phyloP scores from a whole-genome alignment of 2,329 filamentous ascomycete genomes.

The Cladosporium oxysporum region DNA sequence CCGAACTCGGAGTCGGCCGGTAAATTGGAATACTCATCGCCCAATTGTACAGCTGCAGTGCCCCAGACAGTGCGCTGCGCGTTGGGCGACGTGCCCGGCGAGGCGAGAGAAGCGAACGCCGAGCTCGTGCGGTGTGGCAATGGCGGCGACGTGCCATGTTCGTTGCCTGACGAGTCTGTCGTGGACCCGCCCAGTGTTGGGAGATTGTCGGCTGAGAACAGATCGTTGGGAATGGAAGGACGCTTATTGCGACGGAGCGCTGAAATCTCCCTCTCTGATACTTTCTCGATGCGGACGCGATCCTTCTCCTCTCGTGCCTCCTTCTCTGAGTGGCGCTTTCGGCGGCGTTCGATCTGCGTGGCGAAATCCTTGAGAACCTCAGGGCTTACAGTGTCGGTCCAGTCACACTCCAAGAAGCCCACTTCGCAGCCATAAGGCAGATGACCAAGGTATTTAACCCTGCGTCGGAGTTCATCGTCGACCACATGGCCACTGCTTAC shows the following conservation, averaged over 20 bases:
- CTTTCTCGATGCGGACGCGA: constrained; percentile 75
- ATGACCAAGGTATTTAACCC: constrained; percentile 84
- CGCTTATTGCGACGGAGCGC: constrained; percentile 63
- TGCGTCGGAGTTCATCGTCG: constrained; percentile 79
- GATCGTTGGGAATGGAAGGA: constrained; percentile 52
- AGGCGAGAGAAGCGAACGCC: constrained; percentile 69
- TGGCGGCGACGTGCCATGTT: constrained; percentile 41
- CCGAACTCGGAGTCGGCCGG: constrained; percentile 42
- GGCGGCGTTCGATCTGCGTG: constrained; percentile 72
- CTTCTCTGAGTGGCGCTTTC: constrained; percentile 79
- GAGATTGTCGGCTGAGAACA: constrained; percentile 33
- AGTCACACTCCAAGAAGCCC: constrained; percentile 89
- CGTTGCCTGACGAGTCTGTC: constrained; percentile 17
- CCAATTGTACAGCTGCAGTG: constrained; percentile 66
- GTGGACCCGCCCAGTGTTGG: constrained; percentile 36
- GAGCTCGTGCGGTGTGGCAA: constrained; percentile 59
- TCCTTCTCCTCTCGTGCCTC: constrained; percentile 84
- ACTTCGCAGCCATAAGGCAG: constrained; percentile 89
- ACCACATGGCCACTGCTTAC: constrained; percentile 86
- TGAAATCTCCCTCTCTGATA: constrained; percentile 70
- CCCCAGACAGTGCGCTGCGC: constrained; percentile 86
- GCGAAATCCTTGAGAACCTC: constrained; percentile 75
- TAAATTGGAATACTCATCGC: constrained; percentile 53
- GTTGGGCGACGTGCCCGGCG: constrained; percentile 78
- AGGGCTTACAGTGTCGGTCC: constrained; percentile 81